Conservation (phyloP, 441 rosid species). For the Pelargonium australe region DNA sequence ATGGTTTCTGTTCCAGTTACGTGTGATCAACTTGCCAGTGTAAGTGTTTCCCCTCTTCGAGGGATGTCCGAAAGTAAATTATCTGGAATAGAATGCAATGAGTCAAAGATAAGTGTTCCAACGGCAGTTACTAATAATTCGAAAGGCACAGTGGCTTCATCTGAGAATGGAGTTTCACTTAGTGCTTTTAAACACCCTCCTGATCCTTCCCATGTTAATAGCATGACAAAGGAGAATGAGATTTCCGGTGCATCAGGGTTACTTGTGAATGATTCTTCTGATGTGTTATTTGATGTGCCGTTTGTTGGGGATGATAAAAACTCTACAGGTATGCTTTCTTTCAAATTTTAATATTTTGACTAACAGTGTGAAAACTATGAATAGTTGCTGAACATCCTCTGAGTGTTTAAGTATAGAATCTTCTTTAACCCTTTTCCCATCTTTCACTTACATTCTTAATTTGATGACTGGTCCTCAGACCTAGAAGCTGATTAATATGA, state of each 20-base stretch:
- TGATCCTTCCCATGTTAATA: constrained; percentile 39
- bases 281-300: constrained; percentile 72
- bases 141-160: constrained; percentile 59
- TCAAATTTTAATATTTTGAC: background rate
- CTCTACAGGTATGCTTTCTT: constrained; percentile 48
- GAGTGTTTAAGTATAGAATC: too few species aligned
- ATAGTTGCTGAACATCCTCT: too few species aligned
- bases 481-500: too few species aligned
- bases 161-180: constrained; percentile 47
- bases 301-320: constrained; percentile 58
- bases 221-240: constrained; percentile 50
- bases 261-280: constrained; percentile 47
- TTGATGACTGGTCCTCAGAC: too few species aligned
- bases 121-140: constrained; percentile 46
- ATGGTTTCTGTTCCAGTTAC: constrained; percentile 76
- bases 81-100: constrained; percentile 48
- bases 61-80: constrained; percentile 54
- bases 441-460: too few species aligned
- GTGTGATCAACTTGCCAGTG: constrained; percentile 57
- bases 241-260: constrained; percentile 37
- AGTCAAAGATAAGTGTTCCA: constrained; percentile 47
- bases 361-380: constrained; percentile 1
- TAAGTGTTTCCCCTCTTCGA: constrained; percentile 42
- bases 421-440: too few species aligned
- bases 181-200: constrained; percentile 40